Base-by-base conservation (phyloP, 2,329 filamentous ascomycete species). In the Beauveria pseudobassiana region DNA sequence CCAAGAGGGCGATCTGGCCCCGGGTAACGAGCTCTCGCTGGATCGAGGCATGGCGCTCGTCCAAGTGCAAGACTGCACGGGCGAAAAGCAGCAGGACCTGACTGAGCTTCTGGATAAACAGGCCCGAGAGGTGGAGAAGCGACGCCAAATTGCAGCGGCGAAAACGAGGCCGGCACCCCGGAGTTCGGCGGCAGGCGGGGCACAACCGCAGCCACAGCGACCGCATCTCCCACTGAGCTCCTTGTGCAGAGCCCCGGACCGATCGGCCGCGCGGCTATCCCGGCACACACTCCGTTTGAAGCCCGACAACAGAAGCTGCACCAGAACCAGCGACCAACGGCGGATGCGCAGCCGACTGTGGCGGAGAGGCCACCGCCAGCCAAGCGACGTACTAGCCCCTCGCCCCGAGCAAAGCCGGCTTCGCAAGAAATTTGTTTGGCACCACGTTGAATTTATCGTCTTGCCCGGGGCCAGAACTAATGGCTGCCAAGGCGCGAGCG, bases 21-120 rank as follows among this genome's bases (percentile, higher is more conserved):
- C 95, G 63, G 93, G 92, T 6, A 90, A 96, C 64, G 91, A 96
- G 73, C 72, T 97, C 58, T 81, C 86, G 62, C 78, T 97, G 58
- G 91, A 96, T 67, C 83, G 87, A 55, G 88, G 87, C 53, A 85
- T 85, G 1, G 83, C 90, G 30, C 81, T 96, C 62, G 88, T 97
- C 12, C 87, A 96, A 73, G 90, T 96, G 2, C 83, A 84, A 26
- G 91, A 96, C 62, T 83, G 82, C 45, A 78, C 89, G n/a, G 90
- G 87, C 8, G 83, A 80, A 40, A 86, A 82, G 2, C 82, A 93
- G 66, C 92, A 93, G 56, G 91, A 97, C 68, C 72, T 97, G 28
- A 86, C 88, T 0, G 86, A 87, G 30, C 74, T 97, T 30, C 76
- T 95, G 51, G 87, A 90, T 64, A 92, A 88, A 73, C 83, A 84